Evolutionary conservation across 1,284 basidiomycete genomes (phyloP), one percentile per base, ranked within the genome.

Genomic region (Moesziomyces sp.): DNA sequence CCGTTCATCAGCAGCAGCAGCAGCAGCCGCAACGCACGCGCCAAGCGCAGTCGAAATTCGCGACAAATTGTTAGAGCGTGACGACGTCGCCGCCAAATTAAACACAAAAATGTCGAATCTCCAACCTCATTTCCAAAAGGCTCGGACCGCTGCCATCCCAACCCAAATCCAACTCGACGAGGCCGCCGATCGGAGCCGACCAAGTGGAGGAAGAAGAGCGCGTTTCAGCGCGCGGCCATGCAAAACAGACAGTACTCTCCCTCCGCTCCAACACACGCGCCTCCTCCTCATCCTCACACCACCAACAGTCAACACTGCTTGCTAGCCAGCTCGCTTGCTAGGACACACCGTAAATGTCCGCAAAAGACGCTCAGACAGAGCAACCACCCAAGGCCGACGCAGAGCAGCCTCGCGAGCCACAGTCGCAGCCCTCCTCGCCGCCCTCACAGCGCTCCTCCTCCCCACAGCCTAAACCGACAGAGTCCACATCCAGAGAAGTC

Each of bases 181-280:
- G 10, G 30, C 30, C 55, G 18, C 16, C 40, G 47, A 58, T 58
- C 62, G 62, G 62, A 65, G 35, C 62, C 62, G 62, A 65, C 46
- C 30, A 65, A 55, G 62, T 65, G 62, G 56, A 65, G 62, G 52
- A 52, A 51, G 48, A 54, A 51, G 13, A 8, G 18, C 51, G 56
- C 51, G 43, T 47, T 50, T 21, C 46, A 38, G 51, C 47, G 61
- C 46, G 49, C 50, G 38, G 35, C 44, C 33, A 42, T 23, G 18
- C 46, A 47, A 47, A 46, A 26, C 45, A 45, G 38, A 46, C 43
- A 18, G 11, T 13, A 3, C 38, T 18, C 38, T 33, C 30, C 13
- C 30, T 13, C 30, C 28, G 21, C 28, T 28, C 30, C 30, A 33
- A 33, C 30, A 33, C 30, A 33, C 10, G 4, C 30, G 4, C 26